These are phyloP conservation scores for Sclerotinia sclerotiorum DNA, from an alignment of 2,329 filamentous ascomycete genomes.

Conservation along the genomic window DNA sequence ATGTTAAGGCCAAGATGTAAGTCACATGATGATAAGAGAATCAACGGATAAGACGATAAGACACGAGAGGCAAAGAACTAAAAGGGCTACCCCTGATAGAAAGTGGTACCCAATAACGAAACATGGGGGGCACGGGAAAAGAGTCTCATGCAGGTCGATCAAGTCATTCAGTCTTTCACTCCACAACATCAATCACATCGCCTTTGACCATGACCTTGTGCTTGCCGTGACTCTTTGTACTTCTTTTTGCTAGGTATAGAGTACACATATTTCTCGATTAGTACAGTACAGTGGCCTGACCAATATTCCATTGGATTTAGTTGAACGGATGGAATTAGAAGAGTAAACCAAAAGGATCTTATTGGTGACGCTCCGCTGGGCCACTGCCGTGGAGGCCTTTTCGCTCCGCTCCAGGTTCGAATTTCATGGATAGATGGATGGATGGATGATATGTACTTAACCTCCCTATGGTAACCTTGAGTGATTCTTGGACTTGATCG, in stretches of 20 bases:
- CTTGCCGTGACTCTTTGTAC: neutral
- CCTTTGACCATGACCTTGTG: too few relatives aligned
- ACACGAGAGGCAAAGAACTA: neutral
- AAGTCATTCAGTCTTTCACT: neutral
- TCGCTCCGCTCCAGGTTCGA: neutral
- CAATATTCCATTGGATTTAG: too few relatives aligned
- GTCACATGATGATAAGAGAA: conserved; percentile 14
- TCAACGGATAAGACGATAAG: conserved; percentile 7
- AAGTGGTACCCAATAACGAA: conserved; percentile 3
- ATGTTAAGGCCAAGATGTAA: neutral
- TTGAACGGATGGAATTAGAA: neutral
- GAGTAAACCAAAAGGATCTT: too few relatives aligned
- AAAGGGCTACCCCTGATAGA: neutral
- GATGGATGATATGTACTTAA: neutral
- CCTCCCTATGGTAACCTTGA: neutral
- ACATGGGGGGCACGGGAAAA: neutral
- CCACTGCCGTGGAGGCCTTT: neutral
- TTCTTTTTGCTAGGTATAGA: neutral
- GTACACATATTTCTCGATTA: neutral
- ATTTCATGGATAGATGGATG: neutral
- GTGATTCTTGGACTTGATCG: neutral
- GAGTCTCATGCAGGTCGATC: neutral
- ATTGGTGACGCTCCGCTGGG: neutral
- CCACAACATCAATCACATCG: neutral
- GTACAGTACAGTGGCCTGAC: neutral